Evolutionary conservation across 208 protist genomes (phyloP), one percentile per base, ranked within the genome.

Genomic region (Crithidia acanthocephali): DNA sequence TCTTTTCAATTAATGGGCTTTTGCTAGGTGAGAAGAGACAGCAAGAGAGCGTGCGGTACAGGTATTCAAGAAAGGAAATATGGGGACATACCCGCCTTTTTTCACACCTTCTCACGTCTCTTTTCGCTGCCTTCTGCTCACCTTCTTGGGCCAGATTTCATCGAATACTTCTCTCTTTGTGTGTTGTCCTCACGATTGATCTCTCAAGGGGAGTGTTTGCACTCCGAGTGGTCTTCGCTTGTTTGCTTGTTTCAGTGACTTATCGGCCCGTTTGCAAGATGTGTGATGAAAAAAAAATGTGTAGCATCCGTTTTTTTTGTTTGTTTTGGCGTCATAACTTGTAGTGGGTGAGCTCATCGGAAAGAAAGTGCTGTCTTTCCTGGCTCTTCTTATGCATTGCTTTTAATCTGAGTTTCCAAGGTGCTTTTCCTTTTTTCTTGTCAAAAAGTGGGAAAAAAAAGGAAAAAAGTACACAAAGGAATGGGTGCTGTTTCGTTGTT

Each of bases 21-120:
- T 15, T 42, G 37, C 6, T 15, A 42, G 37, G 13, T 42, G 37
- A 42, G 37, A 42, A 13, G 37, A 15, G 37, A 42, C 9, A 13
- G 13, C 30, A 22, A 11, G 16, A 1, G 22, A 40, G n/a, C 8
- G 23, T 18, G 52, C 2, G 16, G 52, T 18, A 35, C 10, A 32
- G 9, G 37, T 42, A 57, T 35, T 42, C 37, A 42, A 57, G 67
- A 63, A 53, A 60, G 76, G 80, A 85, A 80, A 85, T 42, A 77
- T 85, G 80, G 80, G 80, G 80, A 85, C 80, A 85, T 74, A 85
- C 80, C 80, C 72, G 80, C 80, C 76, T 64, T 50, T 50, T 57
- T 50, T n/a, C 22, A 42, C 16, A 4, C 2, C 45, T 51, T 13
- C 9, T 1, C 30, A 44, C 32, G 15, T 48, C n/a, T 33, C 5